Evolutionary conservation across 2,329 filamentous ascomycete genomes (phyloP), one percentile per base, ranked within the genome.

Genomic region (Cladosporium austrohemisphaericum): DNA sequence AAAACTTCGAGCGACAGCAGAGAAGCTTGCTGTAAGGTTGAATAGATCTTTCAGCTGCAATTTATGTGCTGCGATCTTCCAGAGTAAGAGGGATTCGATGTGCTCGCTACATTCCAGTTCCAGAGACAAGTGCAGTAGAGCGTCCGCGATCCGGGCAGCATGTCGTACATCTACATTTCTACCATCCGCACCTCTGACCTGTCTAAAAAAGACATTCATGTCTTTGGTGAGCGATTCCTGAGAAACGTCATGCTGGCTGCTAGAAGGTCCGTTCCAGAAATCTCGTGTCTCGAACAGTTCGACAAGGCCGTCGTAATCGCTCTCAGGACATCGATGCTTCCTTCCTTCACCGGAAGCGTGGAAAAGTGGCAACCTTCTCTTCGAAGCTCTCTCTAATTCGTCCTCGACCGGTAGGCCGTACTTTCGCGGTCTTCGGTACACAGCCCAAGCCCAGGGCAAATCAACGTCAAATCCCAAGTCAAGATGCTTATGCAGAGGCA

Each of bases 141-240:
- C 18, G 9, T 47, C 26, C 16, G 44, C 44, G 13, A 47, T 38
- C 16, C 11, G n/a, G 26, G 13, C n/a, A n/a, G 44, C 44, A 6
- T 38, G 25, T 20, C 18, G 11, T n/a, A 29, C 31, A 13, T 31
- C 31, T 19, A 25, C 16, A 16, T 19, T 36, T 3, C 8, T 2
- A 4, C 9, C 9, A 22, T 10, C 26, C 8, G 31, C 7, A 6
- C 8, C 6, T n/a, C 22, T 7, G 5, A 38, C 33, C 11, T 20
- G 29, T 2, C 38, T 23, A 19, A 47, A 47, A 19, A 47, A 47
- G 7, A 23, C 11, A 19, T 22, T 22, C n/a, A 47, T 25, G 14
- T 47, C 44, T 11, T 22, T 23, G 10, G 8, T 19, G 1, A 47
- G 32, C n/a, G n/a, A n/a, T n/a, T n/a, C n/a, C n/a, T n/a, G n/a